phyloP scores from a whole-genome alignment of 768 basidiomycete species.

The Agrocybe praecox region DNA sequence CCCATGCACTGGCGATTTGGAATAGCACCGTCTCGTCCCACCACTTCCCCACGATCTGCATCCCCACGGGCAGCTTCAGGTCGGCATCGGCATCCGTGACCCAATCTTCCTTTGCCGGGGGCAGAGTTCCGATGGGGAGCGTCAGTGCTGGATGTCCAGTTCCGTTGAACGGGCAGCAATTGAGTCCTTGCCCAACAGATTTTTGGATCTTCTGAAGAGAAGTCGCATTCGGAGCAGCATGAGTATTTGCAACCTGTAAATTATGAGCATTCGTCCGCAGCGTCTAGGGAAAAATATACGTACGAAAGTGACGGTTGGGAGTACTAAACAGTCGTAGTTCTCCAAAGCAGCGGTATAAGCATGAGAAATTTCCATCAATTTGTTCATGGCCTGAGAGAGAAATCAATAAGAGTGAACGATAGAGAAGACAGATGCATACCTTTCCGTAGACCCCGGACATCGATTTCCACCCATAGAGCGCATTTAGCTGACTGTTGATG shows the following conservation, averaged over 20 bases:
- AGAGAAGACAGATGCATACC: neutral
- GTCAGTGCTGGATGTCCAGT: constrained; percentile 45
- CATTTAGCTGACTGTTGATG: constrained; percentile 20
- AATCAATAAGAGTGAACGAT: neutral
- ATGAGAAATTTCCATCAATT: constrained; percentile 18
- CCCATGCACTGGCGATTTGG: constrained; percentile 27
- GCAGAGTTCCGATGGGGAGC: constrained; percentile 42
- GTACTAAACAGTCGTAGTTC: constrained; percentile 17
- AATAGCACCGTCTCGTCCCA: constrained; percentile 37
- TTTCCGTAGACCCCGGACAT: constrained; percentile 20
- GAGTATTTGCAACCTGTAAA: constrained; percentile 21
- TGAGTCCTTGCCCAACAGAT: constrained; percentile 27
- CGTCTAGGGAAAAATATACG: neutral
- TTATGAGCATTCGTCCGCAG: neutral
- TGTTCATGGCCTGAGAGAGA: constrained; percentile 19
- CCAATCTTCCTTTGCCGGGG: constrained; percentile 31
- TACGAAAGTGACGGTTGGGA: constrained; percentile 23
- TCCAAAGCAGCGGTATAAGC: constrained; percentile 19
- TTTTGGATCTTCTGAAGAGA: constrained; percentile 27
- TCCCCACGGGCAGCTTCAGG: constrained; percentile 40
- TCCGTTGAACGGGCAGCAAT: constrained; percentile 28
- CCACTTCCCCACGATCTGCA: constrained; percentile 46
- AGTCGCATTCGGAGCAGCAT: constrained; percentile 21
- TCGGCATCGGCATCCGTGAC: constrained; percentile 23
- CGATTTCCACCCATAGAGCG: constrained; percentile 19